Percentiles rank a stretch among this genome's conserved stretches.
Conservation (phyloP, 2,329 filamentous ascomycete species). For the Verticillium dahliae region DNA sequence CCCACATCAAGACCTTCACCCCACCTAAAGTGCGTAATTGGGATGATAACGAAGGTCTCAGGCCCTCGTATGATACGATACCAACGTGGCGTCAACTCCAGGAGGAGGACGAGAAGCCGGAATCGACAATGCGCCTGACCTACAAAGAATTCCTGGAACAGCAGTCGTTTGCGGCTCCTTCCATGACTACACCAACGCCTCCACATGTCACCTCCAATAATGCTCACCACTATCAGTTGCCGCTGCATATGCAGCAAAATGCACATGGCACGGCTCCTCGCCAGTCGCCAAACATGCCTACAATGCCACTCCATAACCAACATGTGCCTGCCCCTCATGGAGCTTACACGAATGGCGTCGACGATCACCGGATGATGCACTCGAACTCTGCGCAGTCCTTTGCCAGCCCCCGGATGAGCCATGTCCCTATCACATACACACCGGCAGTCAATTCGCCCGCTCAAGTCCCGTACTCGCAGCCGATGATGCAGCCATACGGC, state of each 20-base stretch:
- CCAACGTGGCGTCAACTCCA: slow-evolving; percentile 75
- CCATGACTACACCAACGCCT: slow-evolving; percentile 63
- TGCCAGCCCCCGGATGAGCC: slow-evolving; percentile 73
- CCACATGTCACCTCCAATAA: slow-evolving; percentile 65
- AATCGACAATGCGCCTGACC: slow-evolving; percentile 57
- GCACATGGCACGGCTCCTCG: slow-evolving; percentile 61
- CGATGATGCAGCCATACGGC: slow-evolving; percentile 65
- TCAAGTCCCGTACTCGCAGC: slow-evolving; percentile 66
- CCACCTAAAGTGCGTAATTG: slow-evolving; percentile 54
- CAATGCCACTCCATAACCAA: slow-evolving; percentile 69
- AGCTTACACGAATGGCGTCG: slow-evolving; percentile 60
- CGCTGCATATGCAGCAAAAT: slow-evolving; percentile 73
- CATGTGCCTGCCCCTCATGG: slow-evolving; percentile 60
- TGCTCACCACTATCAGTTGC: slow-evolving; percentile 77
- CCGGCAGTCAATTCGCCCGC: slow-evolving; percentile 61
- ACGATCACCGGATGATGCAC: slow-evolving; percentile 85
- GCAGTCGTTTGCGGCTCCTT: slow-evolving; percentile 45
- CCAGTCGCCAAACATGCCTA: slow-evolving; percentile 68
- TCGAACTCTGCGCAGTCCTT: slow-evolving; percentile 78
- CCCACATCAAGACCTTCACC: slow-evolving; percentile 46
- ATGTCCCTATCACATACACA: slow-evolving; percentile 63
- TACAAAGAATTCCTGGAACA: slow-evolving; percentile 78
- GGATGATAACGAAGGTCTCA: slow-evolving; percentile 74
- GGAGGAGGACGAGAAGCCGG: slow-evolving; percentile 63
- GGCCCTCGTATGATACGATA: slow-evolving; percentile 74